Conservation (phyloP, 176 grass and related monocot species). For the Alopecurus myosuroides region DNA sequence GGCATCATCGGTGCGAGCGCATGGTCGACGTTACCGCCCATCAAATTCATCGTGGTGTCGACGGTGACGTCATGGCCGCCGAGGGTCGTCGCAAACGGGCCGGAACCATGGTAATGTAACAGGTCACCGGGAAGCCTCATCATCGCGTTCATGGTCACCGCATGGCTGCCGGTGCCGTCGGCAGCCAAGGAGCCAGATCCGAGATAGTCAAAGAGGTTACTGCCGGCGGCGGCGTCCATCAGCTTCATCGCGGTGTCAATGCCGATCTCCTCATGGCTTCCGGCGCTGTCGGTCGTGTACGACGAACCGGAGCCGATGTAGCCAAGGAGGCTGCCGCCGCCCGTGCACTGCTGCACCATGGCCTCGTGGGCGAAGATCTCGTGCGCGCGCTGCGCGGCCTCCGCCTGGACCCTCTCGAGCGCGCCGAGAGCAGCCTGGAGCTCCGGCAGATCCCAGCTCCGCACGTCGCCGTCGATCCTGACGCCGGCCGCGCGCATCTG, state of each 20-base stretch:
- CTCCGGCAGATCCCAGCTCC: not conserved
- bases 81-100: not conserved
- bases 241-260: not conserved
- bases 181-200: not conserved
- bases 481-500: not conserved
- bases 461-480: conserved; percentile 17
- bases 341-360: not conserved
- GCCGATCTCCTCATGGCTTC: not conserved
- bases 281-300: not conserved
- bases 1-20: not conserved
- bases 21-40: not conserved
- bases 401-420: conserved; percentile 29
- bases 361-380: conserved; percentile 14
- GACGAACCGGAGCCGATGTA: not conserved
- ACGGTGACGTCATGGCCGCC: not conserved
- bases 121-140: not conserved
- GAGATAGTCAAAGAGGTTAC: not conserved
- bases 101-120: not conserved
- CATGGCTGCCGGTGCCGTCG: not conserved
- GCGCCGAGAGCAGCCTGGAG: conserved; percentile 4
- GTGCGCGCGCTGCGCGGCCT: not conserved
- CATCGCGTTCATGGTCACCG: not conserved
- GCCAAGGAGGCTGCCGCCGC: not conserved
- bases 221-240: not conserved
- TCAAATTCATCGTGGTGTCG: not conserved